phyloP scores from a whole-genome alignment of 2,329 filamentous ascomycete genomes.

The Alternaria tenuissima region DNA sequence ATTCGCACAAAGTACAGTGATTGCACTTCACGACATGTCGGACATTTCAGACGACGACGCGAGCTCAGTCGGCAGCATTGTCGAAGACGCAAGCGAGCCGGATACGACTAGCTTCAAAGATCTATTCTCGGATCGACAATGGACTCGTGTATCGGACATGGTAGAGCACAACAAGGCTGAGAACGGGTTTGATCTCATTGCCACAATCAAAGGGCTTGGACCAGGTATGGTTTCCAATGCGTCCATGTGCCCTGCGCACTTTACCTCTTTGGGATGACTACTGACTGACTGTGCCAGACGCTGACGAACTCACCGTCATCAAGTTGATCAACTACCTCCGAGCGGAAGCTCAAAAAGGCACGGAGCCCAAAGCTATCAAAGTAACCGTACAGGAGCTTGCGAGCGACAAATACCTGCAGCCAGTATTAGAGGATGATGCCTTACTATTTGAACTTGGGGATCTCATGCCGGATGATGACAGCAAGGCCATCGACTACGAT shows the following conservation, averaged over 20 bases:
- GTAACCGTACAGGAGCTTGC: conserved; percentile 69
- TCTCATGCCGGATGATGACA: conserved; percentile 55
- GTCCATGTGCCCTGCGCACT: conserved; percentile 1
- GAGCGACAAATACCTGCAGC: conserved; percentile 83
- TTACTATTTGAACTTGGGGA: conserved; percentile 89
- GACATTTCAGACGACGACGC: conserved; percentile 40
- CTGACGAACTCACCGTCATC: conserved; percentile 45
- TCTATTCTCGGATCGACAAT: conserved; percentile 47
- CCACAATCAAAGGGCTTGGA: conserved; percentile 40
- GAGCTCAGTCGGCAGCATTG: conserved; percentile 46
- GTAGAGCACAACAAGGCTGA: conserved; percentile 37
- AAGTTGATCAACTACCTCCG: conserved; percentile 60
- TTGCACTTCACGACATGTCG: conserved; percentile 27
- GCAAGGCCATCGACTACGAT: conserved; percentile 42
- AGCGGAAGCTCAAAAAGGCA: conserved; percentile 49
- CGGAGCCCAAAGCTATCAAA: conserved; percentile 55
- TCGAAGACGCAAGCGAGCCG: conserved; percentile 47
- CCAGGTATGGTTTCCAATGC: conserved; percentile 29
- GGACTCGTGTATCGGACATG: conserved; percentile 38
- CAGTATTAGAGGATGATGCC: conserved; percentile 87
- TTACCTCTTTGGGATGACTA: conserved; percentile 27
- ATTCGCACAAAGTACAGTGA: conserved; percentile 3
- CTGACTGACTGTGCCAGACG: conserved; percentile 30
- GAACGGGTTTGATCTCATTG: conserved; percentile 38
- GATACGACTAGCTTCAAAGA: conserved; percentile 48